These are phyloP conservation scores for Fusarium burgessii DNA, from an alignment of 2,329 filamentous ascomycete genomes.

Conservation along the genomic window DNA sequence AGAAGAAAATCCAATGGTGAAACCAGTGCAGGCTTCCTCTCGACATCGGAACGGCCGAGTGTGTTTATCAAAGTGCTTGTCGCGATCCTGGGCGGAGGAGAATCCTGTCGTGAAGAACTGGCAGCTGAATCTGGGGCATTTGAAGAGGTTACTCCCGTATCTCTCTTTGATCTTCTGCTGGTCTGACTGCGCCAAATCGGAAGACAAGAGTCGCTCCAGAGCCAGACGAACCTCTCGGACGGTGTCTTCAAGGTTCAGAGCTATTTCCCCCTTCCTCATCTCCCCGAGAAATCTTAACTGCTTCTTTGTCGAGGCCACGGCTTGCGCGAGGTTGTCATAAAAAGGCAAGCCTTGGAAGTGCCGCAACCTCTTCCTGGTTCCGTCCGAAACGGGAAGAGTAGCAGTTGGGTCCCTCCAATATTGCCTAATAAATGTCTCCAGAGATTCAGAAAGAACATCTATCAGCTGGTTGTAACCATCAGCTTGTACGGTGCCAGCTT, in stretches of 20 bases:
- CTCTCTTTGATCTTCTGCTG: accelerated
- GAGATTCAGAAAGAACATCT: not conserved
- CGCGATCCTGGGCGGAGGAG: accelerated
- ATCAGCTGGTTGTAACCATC: accelerated
- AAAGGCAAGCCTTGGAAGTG: accelerated
- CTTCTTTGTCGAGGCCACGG: accelerated
- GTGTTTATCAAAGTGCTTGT: not conserved
- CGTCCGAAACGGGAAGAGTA: accelerated
- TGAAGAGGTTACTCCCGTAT: accelerated
- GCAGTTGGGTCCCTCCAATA: accelerated
- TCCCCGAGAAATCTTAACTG: accelerated
- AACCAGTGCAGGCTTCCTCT: not conserved
- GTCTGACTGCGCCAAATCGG: accelerated
- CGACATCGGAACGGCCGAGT: accelerated
- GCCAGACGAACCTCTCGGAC: accelerated
- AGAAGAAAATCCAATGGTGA: not conserved
- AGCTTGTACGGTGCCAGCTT: accelerated
- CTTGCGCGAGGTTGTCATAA: accelerated
- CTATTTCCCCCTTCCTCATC: accelerated
- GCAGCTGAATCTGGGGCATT: accelerated
- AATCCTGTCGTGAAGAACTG: accelerated
- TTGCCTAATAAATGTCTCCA: not conserved
- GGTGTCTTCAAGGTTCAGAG: accelerated
- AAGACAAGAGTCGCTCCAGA: accelerated
- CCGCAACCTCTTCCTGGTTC: accelerated